These are phyloP conservation scores for Xylaria cubensis DNA, from an alignment of 495 filamentous ascomycete species.

Conservation along the genomic window DNA sequence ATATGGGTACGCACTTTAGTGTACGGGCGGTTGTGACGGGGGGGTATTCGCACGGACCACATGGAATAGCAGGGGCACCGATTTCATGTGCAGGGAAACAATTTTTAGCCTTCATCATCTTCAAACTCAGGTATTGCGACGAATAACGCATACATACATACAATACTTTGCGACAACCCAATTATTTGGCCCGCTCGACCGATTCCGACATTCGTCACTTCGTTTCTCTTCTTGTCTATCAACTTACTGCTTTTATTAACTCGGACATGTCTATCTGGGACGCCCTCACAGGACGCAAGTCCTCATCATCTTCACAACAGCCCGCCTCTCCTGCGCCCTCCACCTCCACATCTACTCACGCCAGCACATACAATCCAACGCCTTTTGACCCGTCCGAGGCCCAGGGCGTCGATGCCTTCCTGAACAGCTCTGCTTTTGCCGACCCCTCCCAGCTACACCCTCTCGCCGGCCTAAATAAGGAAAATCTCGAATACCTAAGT, in stretches of 20 bases:
- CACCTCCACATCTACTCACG: constrained; percentile 43
- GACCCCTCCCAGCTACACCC: constrained; percentile 91
- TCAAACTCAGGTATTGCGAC: constrained; percentile 15
- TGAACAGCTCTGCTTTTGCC: constrained; percentile 69
- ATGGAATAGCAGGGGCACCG: neutral
- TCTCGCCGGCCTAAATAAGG: constrained; percentile 90
- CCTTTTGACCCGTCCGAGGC: constrained; percentile 72
- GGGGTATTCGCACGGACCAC: constrained; percentile 20
- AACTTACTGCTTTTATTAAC: constrained; percentile 9
- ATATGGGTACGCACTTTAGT: neutral
- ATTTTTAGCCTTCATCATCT: constrained; percentile 27
- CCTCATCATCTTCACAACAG: constrained; percentile 50
- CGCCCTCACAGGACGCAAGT: constrained; percentile 82
- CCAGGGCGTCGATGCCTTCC: constrained; percentile 83
- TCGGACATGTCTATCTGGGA: constrained; percentile 83
- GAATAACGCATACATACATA: constrained; percentile 1
- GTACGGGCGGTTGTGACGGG: neutral
- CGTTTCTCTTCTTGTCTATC: constrained; percentile 22
- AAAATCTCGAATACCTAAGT: constrained; percentile 88
- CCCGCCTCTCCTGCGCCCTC: constrained; percentile 39
- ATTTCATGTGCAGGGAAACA: constrained; percentile 18
- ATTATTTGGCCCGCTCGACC: neutral
- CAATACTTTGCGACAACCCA: neutral
- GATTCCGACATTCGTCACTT: neutral
- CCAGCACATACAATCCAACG: constrained; percentile 59